Percentiles rank a stretch among this genome's conserved stretches.
Evolutionary conservation across 192 early-diverging fungal species (phyloP).

Genomic region (Coemansia sp.): DNA sequence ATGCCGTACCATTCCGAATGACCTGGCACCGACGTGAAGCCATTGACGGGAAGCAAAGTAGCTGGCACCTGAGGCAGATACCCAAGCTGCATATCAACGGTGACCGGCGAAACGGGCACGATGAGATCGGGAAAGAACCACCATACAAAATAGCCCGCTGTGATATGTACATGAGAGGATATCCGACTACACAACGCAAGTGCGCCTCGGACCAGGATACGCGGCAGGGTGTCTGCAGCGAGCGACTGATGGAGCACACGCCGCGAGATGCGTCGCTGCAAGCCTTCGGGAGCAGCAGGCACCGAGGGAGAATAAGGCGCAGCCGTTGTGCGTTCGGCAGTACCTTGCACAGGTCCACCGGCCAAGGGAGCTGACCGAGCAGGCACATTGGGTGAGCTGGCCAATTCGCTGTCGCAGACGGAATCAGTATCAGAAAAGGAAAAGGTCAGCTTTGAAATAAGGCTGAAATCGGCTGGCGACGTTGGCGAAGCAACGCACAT

Average conservation of each 20-base stretch:
- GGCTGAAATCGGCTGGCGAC: neutral
- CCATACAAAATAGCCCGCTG: constrained; percentile 30
- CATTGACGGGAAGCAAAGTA: neutral
- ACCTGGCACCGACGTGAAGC: constrained; percentile 9
- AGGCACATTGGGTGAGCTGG: neutral
- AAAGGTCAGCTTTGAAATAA: neutral
- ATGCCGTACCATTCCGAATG: constrained; percentile 51
- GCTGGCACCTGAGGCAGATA: constrained; percentile 11
- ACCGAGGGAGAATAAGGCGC: no score
- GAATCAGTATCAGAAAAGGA: neutral
- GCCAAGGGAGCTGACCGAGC: no score
- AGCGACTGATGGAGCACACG: constrained; percentile 28
- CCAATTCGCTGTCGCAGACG: neutral
- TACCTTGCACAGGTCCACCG: no score
- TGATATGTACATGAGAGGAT: constrained; percentile 21
- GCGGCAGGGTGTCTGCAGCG: constrained; percentile 20
- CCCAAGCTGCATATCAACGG: constrained; percentile 42
- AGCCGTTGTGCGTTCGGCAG: no score
- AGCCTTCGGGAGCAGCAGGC: neutral
- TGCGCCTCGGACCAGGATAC: constrained; percentile 26
- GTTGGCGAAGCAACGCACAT: neutral
- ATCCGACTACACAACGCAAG: constrained; percentile 10
- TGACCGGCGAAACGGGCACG: constrained; percentile 30
- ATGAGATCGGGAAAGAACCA: constrained; percentile 43
- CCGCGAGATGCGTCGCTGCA: constrained; percentile 26